Evolutionary conservation across 768 basidiomycete species (phyloP), one percentile per base, ranked within the genome.

Genomic region (Lanmaoa rubissima): DNA sequence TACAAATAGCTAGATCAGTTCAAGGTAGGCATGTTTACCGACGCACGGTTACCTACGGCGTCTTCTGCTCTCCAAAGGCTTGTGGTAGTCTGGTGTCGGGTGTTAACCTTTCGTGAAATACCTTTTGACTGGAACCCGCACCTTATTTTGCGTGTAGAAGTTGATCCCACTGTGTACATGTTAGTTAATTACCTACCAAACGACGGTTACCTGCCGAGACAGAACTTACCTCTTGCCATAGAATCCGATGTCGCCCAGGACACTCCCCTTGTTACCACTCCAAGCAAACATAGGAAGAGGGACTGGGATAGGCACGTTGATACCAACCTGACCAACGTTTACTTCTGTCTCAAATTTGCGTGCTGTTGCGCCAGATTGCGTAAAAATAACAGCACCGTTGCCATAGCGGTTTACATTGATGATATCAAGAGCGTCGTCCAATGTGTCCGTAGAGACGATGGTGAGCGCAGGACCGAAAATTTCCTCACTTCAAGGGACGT

Each of bases 121-220:
- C 17, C 1, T 19, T 21, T 46, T 21, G 41, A 48, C 10, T 16
- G 38, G n/a, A 28, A 46, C 3, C 1, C 64, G 54, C 61, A 84
- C 88, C 85, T 97, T 98, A 73, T 93, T 88, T 73, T 94, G 90
- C 4, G 96, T 98, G 70, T 94, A 98, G 76, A 98, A 98, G 71
- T 91, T 91, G 74, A 98, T 82, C 26, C 92, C 95, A 60, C 90
- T 88, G 65, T 7, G 31, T 50, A 47, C 16, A 31, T 26, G 19
- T 49, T 28, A 9, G 21, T 62, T 24, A 54, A 53, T 42, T 56
- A 46, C 26, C 14, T 12, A 24, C 14, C 47, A 34, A 21, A 17
- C n/a, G 19, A 34, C 45, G 24, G 35, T 31, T 19, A 41, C 8
- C 12, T 46, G 34, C 12, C 3, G 14, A 10, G 42, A 54, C 1